These are phyloP conservation scores for Lavandula angustifolia DNA, from an alignment of 257 asterid genomes.

Conservation along the genomic window DNA sequence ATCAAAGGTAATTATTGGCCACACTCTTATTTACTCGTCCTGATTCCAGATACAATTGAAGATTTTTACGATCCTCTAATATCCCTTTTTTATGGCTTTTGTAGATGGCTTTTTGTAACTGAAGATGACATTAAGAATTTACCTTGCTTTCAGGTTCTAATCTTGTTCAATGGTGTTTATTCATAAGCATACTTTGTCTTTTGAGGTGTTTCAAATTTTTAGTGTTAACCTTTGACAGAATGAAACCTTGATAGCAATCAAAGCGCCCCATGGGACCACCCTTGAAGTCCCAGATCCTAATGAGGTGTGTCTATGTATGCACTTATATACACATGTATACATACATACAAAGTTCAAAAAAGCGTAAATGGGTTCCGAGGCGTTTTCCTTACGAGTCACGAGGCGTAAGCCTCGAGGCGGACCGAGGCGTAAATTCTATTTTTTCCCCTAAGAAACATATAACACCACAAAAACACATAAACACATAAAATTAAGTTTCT, in stretches of 20 bases:
- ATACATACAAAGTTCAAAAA: no score
- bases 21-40: conserved; percentile 29
- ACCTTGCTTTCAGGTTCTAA: conserved; percentile 79
- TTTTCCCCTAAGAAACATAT: no score
- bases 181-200: conserved; percentile 8
- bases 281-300: conserved; percentile 98
- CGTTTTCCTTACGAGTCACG: no score
- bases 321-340: background rate
- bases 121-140: conserved; percentile 82
- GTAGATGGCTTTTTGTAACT: conserved; percentile 88
- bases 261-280: conserved; percentile 99
- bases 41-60: background rate
- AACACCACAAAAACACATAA: no score
- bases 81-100: conserved; percentile 31
- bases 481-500: no score
- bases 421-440: no score
- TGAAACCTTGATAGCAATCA: conserved; percentile 72
- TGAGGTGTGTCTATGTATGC: conserved; percentile 61
- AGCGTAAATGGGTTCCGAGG: no score
- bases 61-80: conserved; percentile 25
- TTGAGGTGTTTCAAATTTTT: conserved; percentile 29
- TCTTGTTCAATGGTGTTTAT: conserved; percentile 24
- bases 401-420: no score
- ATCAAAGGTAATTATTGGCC: conserved; percentile 55
- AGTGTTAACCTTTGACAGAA: conserved; percentile 52